phyloP scores from a whole-genome alignment of 163 green algal species.

The Volvox carteri region DNA sequence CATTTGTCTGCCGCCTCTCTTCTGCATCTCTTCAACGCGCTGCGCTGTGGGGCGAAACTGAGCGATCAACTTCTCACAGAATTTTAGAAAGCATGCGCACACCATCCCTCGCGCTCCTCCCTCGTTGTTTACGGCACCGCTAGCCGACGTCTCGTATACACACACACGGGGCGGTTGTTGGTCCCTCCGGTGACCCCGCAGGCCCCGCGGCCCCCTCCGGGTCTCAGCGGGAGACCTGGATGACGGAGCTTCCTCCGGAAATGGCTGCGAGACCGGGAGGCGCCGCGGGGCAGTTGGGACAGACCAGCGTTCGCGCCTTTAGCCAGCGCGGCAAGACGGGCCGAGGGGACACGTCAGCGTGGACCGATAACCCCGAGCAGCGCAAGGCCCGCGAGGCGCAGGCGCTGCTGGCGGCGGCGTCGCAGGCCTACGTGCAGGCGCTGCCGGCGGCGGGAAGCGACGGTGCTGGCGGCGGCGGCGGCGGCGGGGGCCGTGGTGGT shows the following conservation, averaged over 20 bases:
- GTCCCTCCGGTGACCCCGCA: too few relatives aligned
- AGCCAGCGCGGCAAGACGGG: conserved; percentile 66
- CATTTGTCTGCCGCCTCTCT: too few relatives aligned
- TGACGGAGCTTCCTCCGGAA: conserved; percentile 87
- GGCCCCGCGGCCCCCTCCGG: conserved; percentile 17
- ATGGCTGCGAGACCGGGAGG: background rate
- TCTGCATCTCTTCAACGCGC: too few relatives aligned
- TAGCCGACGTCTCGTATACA: too few relatives aligned
- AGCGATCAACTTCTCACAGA: too few relatives aligned
- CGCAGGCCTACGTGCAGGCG: conserved; percentile 11
- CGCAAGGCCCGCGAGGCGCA: conserved; percentile 52
- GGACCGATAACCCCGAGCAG: conserved; percentile 83
- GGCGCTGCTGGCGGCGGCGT: conserved; percentile 61
- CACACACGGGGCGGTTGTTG: too few relatives aligned
- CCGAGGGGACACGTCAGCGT: conserved; percentile 77
- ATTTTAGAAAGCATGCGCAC: too few relatives aligned
- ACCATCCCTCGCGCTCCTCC: too few relatives aligned
- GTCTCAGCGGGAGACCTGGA: conserved; percentile 80
- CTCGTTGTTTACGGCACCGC: too few relatives aligned
- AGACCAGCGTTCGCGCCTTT: conserved; percentile 70
- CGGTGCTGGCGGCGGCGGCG: background rate
- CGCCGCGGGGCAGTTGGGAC: background rate
- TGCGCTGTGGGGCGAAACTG: too few relatives aligned
- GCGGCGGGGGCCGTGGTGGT: background rate
- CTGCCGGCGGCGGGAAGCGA: conserved; percentile 45